phyloP scores from a whole-genome alignment of 305 asterid genomes.

The Fraxinus greggii region DNA sequence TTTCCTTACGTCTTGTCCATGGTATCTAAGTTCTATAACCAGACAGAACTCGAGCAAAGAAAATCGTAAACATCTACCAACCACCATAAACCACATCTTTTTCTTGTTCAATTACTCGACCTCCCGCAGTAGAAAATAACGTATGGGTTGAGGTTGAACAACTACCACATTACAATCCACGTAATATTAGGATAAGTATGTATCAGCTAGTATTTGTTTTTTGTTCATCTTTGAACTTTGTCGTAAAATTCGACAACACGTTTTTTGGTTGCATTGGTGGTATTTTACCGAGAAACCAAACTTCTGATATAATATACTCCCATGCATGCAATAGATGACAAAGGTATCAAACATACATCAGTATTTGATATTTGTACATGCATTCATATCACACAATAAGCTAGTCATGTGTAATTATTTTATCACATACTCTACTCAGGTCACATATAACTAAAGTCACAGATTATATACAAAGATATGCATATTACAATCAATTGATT shows the following conservation, averaged over 20 bases:
- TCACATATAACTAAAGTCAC: neutral
- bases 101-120: neutral
- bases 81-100: neutral
- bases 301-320: neutral
- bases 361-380: neutral
- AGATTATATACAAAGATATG: neutral
- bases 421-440: neutral
- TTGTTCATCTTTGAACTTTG: neutral
- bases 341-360: neutral
- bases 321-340: neutral
- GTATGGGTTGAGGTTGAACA: neutral
- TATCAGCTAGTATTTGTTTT: neutral
- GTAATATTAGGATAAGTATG: neutral
- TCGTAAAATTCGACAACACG: neutral
- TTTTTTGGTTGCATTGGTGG: neutral
- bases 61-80: neutral
- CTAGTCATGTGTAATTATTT: neutral
- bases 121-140: neutral
- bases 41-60: neutral
- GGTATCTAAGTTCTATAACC: neutral
- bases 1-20: neutral
- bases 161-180: neutral
- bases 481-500: neutral
- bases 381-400: neutral
- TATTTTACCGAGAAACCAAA: neutral